These are phyloP conservation scores for Lentinula sp. DNA, from an alignment of 768 basidiomycete species.

Conservation along the genomic window DNA sequence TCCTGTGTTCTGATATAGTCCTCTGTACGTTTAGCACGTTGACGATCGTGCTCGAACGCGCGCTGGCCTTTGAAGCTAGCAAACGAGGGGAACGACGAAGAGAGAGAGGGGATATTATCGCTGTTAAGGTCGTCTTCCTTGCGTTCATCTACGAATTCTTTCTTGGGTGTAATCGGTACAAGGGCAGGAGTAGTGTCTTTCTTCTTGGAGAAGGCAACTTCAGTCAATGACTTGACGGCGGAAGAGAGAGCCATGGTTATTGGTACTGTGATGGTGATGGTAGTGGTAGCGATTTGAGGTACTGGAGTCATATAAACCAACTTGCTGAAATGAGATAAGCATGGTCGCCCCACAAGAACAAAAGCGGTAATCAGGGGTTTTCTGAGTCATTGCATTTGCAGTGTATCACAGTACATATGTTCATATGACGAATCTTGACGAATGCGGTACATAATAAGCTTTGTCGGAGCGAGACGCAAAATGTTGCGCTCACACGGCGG, in stretches of 20 bases:
- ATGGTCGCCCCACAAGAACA: neutral
- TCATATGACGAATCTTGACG: too few species aligned
- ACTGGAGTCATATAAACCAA: neutral
- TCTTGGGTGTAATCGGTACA: neutral
- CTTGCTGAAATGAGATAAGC: neutral
- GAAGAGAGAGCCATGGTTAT: neutral
- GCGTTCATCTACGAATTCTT: neutral
- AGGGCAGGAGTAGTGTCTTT: neutral
- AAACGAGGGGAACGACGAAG: conserved; percentile 10
- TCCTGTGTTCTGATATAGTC: conserved; percentile 30
- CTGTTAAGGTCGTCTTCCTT: neutral
- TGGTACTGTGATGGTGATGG: neutral
- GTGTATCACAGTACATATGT: too few species aligned
- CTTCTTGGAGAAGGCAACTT: neutral
- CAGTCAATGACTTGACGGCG: neutral
- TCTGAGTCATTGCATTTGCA: neutral
- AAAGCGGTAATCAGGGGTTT: neutral
- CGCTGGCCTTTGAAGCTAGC: conserved; percentile 33
- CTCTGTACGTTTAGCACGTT: conserved; percentile 37
- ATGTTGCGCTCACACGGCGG: too few species aligned
- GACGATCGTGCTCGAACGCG: conserved; percentile 43
- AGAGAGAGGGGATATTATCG: neutral
- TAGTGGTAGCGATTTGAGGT: neutral
- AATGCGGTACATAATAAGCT: too few species aligned
- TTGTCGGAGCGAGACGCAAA: too few species aligned